These are phyloP conservation scores for Dalbergia cultrata DNA, from an alignment of 306 rosid species.

Conservation along the genomic window DNA sequence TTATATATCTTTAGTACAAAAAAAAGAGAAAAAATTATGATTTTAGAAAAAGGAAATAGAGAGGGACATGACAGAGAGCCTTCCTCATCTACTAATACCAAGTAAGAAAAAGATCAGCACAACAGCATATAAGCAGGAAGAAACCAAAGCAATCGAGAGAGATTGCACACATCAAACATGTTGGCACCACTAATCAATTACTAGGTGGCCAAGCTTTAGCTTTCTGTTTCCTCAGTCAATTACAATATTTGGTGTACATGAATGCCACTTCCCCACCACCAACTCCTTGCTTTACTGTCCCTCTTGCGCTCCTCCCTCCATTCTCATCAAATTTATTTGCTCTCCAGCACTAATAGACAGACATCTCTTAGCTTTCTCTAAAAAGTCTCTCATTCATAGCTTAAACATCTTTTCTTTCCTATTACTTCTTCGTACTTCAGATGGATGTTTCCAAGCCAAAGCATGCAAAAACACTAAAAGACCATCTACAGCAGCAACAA, in stretches of 20 bases:
- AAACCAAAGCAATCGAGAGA: constrained; percentile 30
- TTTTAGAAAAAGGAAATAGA: constrained; percentile 21
- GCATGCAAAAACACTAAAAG: constrained; percentile 47
- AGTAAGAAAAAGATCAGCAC: not conserved
- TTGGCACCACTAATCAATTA: constrained; percentile 44
- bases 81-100: constrained; percentile 24
- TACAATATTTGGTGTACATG: constrained; percentile 36
- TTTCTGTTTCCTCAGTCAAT: constrained; percentile 49
- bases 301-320: constrained; percentile 37
- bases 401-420: not conserved
- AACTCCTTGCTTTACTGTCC: constrained; percentile 37
- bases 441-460: constrained; percentile 53
- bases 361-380: constrained; percentile 28
- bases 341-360: constrained; percentile 1
- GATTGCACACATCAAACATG: constrained; percentile 39
- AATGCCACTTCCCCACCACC: constrained; percentile 51
- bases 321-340: constrained; percentile 21
- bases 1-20: constrained; percentile 3
- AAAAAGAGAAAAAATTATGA: not conserved
- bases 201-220: constrained; percentile 43
- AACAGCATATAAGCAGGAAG: constrained; percentile 13
- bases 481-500: constrained; percentile 54
- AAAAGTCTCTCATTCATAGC: constrained; percentile 21
- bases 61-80: constrained; percentile 45
- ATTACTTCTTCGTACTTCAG: constrained; percentile 6